These are phyloP conservation scores for Gautieria morchelliformis DNA, from an alignment of 768 basidiomycete species.

Conservation along the genomic window DNA sequence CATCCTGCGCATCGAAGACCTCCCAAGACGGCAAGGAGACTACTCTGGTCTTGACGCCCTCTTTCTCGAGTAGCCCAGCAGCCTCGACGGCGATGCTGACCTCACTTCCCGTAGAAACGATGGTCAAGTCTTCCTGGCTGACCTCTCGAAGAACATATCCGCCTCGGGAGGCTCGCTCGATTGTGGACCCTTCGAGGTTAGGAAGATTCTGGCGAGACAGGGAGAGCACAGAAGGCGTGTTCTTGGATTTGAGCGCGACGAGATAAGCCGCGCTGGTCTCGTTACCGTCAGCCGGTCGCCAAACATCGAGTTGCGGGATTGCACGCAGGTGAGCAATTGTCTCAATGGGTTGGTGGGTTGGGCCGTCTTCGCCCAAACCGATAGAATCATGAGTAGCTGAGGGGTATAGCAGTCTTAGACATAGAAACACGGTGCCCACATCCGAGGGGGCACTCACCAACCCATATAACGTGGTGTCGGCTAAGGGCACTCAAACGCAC, in stretches of 20 bases:
- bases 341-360: constrained; percentile 93
- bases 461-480: constrained; percentile 87
- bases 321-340: constrained; percentile 81
- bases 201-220: constrained; percentile 88
- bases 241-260: constrained; percentile 61
- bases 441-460: constrained; percentile 43
- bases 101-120: constrained; percentile 86
- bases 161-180: constrained; percentile 75
- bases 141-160: constrained; percentile 87
- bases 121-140: constrained; percentile 71
- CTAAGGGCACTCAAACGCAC: constrained; percentile 86
- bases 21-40: constrained; percentile 89
- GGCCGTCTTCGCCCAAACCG: constrained; percentile 88
- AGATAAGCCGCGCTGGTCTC: constrained; percentile 93
- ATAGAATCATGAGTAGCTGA: constrained; percentile 91
- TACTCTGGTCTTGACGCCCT: constrained; percentile 73
- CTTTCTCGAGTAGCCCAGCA: constrained; percentile 62
- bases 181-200: constrained; percentile 79
- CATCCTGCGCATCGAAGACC: constrained; percentile 73
- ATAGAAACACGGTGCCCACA: not conserved
- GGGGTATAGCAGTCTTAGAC: not conserved
- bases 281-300: constrained; percentile 91
- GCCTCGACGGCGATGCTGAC: constrained; percentile 84
- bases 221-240: constrained; percentile 76
- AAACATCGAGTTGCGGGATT: constrained; percentile 85